Evolutionary conservation across 805 yeast species (phyloP).

Genomic region (Torulaspora maleeae): DNA sequence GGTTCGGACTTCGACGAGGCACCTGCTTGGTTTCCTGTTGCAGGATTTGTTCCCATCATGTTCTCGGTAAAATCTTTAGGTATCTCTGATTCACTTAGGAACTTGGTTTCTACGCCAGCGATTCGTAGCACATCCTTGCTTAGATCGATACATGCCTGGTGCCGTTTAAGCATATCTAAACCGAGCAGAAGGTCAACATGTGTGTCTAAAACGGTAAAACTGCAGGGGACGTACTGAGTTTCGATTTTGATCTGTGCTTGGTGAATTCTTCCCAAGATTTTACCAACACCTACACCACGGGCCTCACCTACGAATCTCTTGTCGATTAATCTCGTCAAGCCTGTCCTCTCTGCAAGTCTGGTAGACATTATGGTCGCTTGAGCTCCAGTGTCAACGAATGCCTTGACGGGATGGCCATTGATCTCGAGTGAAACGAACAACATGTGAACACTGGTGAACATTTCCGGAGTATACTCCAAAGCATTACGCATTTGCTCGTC

Average conservation of each 20-base stretch:
- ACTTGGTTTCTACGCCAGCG: slow-evolving; percentile 68
- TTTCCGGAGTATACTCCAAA: slow-evolving; percentile 83
- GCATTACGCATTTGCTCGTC: slow-evolving; percentile 80
- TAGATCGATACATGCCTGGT: slow-evolving; percentile 78
- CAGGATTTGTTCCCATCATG: slow-evolving; percentile 1
- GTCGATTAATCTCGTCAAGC: slow-evolving; percentile 70
- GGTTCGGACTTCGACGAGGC: too few relatives aligned
- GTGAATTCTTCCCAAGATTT: slow-evolving; percentile 80
- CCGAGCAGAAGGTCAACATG: slow-evolving; percentile 77
- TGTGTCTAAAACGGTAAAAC: slow-evolving; percentile 68
- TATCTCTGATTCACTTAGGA: slow-evolving; percentile 68
- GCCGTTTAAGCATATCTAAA: slow-evolving; percentile 84
- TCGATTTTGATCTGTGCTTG: slow-evolving; percentile 82
- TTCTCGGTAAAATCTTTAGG: slow-evolving; percentile 37
- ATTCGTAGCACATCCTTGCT: slow-evolving; percentile 58
- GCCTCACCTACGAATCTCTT: slow-evolving; percentile 77
- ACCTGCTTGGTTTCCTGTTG: neutral
- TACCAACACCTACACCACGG: slow-evolving; percentile 80
- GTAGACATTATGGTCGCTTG: slow-evolving; percentile 83
- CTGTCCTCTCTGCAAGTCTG: slow-evolving; percentile 65
- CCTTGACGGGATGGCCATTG: slow-evolving; percentile 77
- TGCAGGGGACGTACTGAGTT: slow-evolving; percentile 55
- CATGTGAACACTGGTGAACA: slow-evolving; percentile 79
- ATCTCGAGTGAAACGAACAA: slow-evolving; percentile 72
- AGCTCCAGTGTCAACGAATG: slow-evolving; percentile 96